Evolutionary conservation across 176 grass and related monocot genomes (phyloP), one percentile per base, ranked within the genome.

Genomic region (Dendrocalamus sinicus): DNA sequence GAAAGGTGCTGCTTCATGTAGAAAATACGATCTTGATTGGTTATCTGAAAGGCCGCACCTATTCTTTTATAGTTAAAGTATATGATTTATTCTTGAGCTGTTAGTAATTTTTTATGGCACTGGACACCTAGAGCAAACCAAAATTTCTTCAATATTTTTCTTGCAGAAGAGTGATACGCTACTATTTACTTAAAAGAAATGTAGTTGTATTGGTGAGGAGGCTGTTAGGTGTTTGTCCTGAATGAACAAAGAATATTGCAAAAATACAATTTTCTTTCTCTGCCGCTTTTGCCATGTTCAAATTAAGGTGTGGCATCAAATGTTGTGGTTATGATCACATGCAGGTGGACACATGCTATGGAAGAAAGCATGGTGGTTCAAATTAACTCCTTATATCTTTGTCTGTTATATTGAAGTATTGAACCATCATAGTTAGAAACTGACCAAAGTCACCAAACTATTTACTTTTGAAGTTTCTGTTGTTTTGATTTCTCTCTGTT

Each of bases 121-220:
- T 40, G 45, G 3, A 54, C 7, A 37, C 13, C 30, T 57, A 32
- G 44, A 30, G 6, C 15, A 72, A 67, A 71, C 45, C 16, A 17
- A 75, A 72, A 4, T 26, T 19, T 24, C 26, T 48, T 46, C 19
- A 47, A 20, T 44, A 4, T 17, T 64, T 65, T 65, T 19, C 23
- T 77, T 86, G 37, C 45, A 71, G n/a, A 81, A 85, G 23, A 74
- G 23, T 67, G 12, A 47, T 78, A n/a, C 65, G 51, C 23, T 84
- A n/a, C 23, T 66, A 30, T 78, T 83, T 77, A 8, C 75, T 79
- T 15, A 17, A 60, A 74, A 67, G 32, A 66, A 55, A 63, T 81
- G 39, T 37, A 64, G 28, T 35, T 65, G 44, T 35, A 69, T 68
- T 17, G 8, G 1, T 14, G 30, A 39, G 8, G 22, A 81, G 35